Conservation (phyloP, 768 basidiomycete genomes). For the Mycena belliarum region DNA sequence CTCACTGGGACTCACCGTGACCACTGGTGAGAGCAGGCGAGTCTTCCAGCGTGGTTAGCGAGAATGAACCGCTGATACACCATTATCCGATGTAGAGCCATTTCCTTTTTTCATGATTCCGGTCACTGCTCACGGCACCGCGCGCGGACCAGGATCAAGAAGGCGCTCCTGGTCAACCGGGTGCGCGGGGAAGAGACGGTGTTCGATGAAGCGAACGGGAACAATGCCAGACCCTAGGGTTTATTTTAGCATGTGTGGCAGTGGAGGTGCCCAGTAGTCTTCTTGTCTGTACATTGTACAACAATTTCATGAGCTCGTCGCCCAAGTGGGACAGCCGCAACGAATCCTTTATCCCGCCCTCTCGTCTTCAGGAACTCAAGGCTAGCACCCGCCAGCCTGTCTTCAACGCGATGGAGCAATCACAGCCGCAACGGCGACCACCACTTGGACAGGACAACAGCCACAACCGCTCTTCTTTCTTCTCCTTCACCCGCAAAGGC, state of each 20-base stretch:
- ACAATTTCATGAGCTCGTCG: constrained; percentile 10
- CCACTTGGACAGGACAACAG: constrained; percentile 2
- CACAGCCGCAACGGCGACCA: constrained; percentile 14
- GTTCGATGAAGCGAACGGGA: not conserved
- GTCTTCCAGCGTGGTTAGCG: not conserved
- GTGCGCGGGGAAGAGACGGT: not conserved
- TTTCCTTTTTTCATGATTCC: not conserved
- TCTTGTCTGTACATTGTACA: too few relatives aligned
- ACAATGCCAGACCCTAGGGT: not conserved
- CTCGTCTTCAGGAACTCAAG: not conserved
- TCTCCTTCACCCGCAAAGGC: constrained; percentile 20
- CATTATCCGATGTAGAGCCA: constrained; percentile 14
- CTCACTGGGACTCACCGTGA: too few relatives aligned
- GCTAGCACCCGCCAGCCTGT: constrained; percentile 6
- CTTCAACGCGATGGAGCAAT: constrained; percentile 15
- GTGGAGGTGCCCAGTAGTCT: too few relatives aligned
- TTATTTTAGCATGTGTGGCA: not conserved
- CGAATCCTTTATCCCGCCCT: constrained; percentile 1
- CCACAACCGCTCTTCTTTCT: constrained; percentile 22
- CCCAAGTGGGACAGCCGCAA: constrained; percentile 15
- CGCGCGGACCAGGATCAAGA: constrained; percentile 1
- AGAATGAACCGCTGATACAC: not conserved
- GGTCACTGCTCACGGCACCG: not conserved
- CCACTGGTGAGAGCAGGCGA: constrained; percentile 15
- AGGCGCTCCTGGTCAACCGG: constrained; percentile 8